A percentile compares a stretch with the other conserved stretches of the same genome.
Evolutionary conservation across 306 rosid genomes (phyloP).

Genomic region (Gastrolobium bilobum): DNA sequence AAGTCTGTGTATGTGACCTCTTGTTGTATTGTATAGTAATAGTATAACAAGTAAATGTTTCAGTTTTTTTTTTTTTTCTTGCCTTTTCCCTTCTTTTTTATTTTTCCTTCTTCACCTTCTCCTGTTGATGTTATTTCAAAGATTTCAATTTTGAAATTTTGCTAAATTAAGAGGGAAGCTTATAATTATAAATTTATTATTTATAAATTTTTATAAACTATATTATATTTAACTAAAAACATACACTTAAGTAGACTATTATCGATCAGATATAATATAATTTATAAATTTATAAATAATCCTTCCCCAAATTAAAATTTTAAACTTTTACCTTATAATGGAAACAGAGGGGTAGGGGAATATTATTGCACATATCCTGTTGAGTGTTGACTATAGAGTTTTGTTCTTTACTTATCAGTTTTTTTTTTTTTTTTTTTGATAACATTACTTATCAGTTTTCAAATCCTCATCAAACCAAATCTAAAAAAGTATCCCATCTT

Average conservation of each 20-base stretch:
- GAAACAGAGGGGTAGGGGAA: conserved; percentile 54
- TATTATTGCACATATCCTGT: conserved; percentile 69
- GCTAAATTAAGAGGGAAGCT: too few species aligned
- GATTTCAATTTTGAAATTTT: conserved; percentile 46
- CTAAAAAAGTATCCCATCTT: conserved; percentile 42
- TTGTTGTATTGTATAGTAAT: conserved; percentile 53
- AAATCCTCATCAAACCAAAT: conserved; percentile 54
- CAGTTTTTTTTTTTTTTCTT: conserved; percentile 52
- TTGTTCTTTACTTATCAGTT: conserved; percentile 47
- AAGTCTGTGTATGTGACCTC: conserved; percentile 69
- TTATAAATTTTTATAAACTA: too few species aligned
- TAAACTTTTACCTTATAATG: conserved; percentile 43
- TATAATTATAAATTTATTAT: too few species aligned
- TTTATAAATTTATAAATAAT: too few species aligned
- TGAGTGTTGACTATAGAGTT: conserved; percentile 77
- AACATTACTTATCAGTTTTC: conserved; percentile 52
- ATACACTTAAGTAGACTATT: too few species aligned
- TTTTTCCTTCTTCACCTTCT: not conserved
- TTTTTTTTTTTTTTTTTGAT: too few species aligned
- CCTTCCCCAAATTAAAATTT: too few species aligned
- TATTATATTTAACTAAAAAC: too few species aligned
- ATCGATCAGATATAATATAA: too few species aligned
- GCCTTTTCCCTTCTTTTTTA: conserved; percentile 7
- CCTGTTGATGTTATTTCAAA: conserved; percentile 53
- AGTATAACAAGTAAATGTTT: conserved; percentile 78